Evolutionary conservation across 164 flowering plant genomes (phyloP).

Genomic region (Umbilicus rupestris): DNA sequence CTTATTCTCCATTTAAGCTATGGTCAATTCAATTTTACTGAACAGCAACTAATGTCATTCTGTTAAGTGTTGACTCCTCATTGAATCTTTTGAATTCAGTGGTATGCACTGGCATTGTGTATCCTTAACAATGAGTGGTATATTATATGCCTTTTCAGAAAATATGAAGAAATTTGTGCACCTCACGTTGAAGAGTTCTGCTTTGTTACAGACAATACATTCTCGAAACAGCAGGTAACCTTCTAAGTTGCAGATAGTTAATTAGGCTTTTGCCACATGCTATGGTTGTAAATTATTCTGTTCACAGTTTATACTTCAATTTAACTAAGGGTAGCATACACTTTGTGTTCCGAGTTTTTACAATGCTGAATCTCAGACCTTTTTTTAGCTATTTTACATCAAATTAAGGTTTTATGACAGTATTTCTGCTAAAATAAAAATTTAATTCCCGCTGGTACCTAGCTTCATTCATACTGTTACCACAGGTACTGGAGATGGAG

Average conservation of each 20-base stretch:
- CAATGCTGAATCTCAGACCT: not conserved
- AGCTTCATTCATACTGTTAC: not conserved
- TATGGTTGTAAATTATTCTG: not conserved
- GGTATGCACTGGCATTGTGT: not conserved
- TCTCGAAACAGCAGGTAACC: constrained; percentile 36
- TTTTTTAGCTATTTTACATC: not conserved
- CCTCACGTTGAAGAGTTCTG: constrained; percentile 58
- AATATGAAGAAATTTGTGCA: constrained; percentile 44
- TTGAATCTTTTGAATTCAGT: not conserved
- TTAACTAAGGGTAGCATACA: not conserved
- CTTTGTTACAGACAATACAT: constrained; percentile 63
- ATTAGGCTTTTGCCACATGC: not conserved
- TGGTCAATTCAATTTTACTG: no score
- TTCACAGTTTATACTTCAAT: not conserved
- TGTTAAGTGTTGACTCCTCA: no score
- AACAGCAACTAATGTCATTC: no score
- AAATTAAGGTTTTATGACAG: not conserved
- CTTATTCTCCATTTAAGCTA: no score
- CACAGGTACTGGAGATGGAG: constrained; percentile 36
- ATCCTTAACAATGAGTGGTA: not conserved
- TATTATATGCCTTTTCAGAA: constrained; percentile 19
- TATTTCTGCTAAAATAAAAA: not conserved
- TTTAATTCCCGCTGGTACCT: constrained; percentile 8
- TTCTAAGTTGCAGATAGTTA: not conserved
- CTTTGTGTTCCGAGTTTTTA: not conserved